Percentiles rank a stretch among this genome's conserved stretches.
Evolutionary conservation across 2,329 filamentous ascomycete genomes (phyloP).

Genomic region (Geosmithia putterillii): DNA sequence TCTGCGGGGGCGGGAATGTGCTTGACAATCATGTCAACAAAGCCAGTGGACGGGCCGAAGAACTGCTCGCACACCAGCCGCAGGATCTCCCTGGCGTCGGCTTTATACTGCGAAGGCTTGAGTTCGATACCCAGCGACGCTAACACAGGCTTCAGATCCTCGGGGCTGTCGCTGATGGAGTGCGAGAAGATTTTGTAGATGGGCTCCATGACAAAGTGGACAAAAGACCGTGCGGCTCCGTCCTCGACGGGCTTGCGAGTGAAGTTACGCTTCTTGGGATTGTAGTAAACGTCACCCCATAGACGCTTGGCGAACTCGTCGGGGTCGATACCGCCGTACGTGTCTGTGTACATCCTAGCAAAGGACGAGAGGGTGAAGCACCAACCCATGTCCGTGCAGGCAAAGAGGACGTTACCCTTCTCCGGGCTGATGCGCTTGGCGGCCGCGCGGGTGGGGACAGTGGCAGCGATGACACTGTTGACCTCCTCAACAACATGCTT

Average conservation of each 20-base stretch:
- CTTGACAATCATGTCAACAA: conserved; percentile 89
- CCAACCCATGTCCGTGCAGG: conserved; percentile 89
- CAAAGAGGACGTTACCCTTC: conserved; percentile 96
- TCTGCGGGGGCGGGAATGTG: conserved; percentile 81
- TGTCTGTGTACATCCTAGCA: conserved; percentile 90
- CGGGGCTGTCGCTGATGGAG: conserved; percentile 81
- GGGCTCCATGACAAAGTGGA: conserved; percentile 89
- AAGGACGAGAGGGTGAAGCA: conserved; percentile 93
- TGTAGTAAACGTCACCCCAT: conserved; percentile 97
- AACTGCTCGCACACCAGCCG: conserved; percentile 90
- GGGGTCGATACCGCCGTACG: conserved; percentile 68
- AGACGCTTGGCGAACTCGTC: conserved; percentile 74
- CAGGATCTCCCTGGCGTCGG: conserved; percentile 78
- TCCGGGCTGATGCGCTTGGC: conserved; percentile 79
- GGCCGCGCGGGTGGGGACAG: conserved; percentile 69
- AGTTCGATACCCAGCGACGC: conserved; percentile 68
- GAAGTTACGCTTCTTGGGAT: conserved; percentile 80
- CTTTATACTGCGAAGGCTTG: conserved; percentile 86
- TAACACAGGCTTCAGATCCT: conserved; percentile 70
- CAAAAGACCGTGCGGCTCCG: conserved; percentile 71
- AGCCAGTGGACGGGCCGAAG: conserved; percentile 78
- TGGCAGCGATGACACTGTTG: conserved; percentile 87
- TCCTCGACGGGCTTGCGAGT: conserved; percentile 79
- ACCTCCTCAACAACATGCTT: conserved; percentile 98
- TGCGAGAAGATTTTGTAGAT: conserved; percentile 97